Evolutionary conservation across 179 eudicot genomes (phyloP).

Genomic region (Amaranthus tricolor): DNA sequence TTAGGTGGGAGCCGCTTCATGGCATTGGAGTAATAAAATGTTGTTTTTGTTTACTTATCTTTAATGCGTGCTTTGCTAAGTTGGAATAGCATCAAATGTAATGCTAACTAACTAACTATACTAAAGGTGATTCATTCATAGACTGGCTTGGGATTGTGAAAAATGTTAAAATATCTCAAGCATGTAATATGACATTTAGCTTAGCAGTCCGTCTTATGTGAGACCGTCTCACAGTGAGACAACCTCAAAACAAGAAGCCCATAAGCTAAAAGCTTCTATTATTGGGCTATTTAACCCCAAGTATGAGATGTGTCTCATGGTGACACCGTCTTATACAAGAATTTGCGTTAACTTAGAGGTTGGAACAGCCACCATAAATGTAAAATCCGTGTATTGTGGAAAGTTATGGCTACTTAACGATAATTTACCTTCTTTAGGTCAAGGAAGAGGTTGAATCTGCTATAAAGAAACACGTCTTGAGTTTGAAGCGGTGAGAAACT

Average conservation of each 20-base stretch:
- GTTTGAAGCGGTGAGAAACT: constrained; percentile 53
- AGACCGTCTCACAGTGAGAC: too few species aligned
- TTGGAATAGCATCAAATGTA: neutral
- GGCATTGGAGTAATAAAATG: too few species aligned
- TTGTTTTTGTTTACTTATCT: too few species aligned
- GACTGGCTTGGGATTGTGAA: constrained; percentile 11
- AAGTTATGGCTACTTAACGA: constrained; percentile 1
- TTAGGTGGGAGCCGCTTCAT: too few species aligned
- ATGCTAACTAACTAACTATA: neutral
- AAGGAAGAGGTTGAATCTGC: constrained; percentile 94
- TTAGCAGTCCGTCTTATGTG: neutral
- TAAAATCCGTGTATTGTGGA: neutral
- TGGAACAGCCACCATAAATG: too few species aligned
- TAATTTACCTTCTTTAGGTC: constrained; percentile 42
- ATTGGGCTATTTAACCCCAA: too few species aligned
- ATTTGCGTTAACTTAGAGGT: too few species aligned
- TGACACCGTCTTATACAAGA: too few species aligned
- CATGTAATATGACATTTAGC: neutral
- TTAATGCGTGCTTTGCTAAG: neutral
- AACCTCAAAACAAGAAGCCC: too few species aligned
- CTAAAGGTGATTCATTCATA: neutral
- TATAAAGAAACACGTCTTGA: constrained; percentile 55
- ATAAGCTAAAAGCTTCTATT: too few species aligned
- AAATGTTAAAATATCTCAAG: neutral
- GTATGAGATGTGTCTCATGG: too few species aligned